Percentiles rank a stretch among this genome's conserved stretches.
These are phyloP conservation scores for Pichia manshurica DNA, from an alignment of 805 yeast species.

Conservation along the genomic window DNA sequence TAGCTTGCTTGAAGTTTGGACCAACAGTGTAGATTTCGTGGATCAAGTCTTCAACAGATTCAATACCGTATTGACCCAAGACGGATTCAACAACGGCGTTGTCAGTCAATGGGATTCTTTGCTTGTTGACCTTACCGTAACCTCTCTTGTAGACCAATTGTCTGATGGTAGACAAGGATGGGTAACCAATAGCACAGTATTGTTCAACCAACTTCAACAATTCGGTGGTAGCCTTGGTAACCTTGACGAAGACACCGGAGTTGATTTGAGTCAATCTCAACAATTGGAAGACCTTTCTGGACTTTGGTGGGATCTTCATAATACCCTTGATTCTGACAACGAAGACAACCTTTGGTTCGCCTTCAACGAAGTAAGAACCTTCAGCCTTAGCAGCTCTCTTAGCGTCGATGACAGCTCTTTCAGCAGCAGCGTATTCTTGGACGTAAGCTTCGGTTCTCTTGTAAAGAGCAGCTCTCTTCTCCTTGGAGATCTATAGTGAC, in stretches of 20 bases:
- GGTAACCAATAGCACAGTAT: constrained; percentile 97
- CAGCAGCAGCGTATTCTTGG: constrained; percentile 89
- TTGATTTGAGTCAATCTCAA: constrained; percentile 90
- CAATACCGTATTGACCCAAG: constrained; percentile 90
- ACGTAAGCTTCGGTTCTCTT: constrained; percentile 96
- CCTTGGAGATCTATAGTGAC: constrained; percentile 36
- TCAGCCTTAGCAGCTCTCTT: constrained; percentile 91
- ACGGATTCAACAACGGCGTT: constrained; percentile 82
- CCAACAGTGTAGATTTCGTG: constrained; percentile 96
- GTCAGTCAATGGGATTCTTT: constrained; percentile 86
- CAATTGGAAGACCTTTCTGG: constrained; percentile 96
- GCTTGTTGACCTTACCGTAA: constrained; percentile 94
- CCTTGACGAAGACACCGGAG: constrained; percentile 91
- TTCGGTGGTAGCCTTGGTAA: constrained; percentile 93
- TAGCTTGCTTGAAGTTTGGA: constrained; percentile 97
- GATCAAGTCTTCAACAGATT: constrained; percentile 87
- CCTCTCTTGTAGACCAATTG: constrained; percentile 96
- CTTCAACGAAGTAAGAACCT: constrained; percentile 92
- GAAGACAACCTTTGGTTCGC: constrained; percentile 90
- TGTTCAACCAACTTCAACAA: constrained; percentile 92
- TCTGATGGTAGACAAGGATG: constrained; percentile 86
- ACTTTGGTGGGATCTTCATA: constrained; percentile 97
- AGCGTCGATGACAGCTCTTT: constrained; percentile 79
- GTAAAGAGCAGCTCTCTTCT: constrained; percentile 46
- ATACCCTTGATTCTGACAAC: constrained; percentile 99